A percentile compares a stretch with the other conserved stretches of the same genome.
phyloP scores from a whole-genome alignment of 352 stramenopile genomes.

The Globisporangium canariense region DNA sequence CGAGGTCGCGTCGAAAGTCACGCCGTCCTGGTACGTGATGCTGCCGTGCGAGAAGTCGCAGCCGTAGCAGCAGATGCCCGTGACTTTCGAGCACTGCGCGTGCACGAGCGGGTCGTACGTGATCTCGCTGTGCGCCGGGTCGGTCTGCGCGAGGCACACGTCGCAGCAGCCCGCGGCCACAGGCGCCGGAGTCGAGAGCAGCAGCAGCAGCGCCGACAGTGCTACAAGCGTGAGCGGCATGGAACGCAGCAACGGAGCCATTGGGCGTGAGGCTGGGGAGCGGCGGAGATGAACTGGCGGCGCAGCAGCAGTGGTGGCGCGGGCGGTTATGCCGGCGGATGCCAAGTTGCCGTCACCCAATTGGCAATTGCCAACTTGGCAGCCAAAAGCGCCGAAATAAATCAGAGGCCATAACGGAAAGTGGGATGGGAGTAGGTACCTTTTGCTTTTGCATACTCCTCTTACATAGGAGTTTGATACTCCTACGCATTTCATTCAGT shows the following conservation, averaged over 20 bases:
- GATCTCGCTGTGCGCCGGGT: slow-evolving; percentile 26
- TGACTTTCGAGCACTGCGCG: slow-evolving; percentile 31
- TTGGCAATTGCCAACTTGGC: not conserved
- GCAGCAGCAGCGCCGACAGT: not conserved
- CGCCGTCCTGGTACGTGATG: slow-evolving; percentile 30
- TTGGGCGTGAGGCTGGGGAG: not conserved
- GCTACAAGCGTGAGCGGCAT: not conserved
- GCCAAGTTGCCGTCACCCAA: not conserved
- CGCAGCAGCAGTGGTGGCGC: not conserved
- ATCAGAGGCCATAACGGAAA: not conserved
- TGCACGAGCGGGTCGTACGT: slow-evolving; percentile 49
- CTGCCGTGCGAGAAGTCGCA: slow-evolving; percentile 39
- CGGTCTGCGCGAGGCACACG: slow-evolving; percentile 36
- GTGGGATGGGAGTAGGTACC: not conserved
- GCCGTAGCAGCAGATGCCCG: slow-evolving; percentile 52
- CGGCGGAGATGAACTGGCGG: not conserved
- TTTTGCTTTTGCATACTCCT: not conserved
- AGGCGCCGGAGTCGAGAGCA: not conserved
- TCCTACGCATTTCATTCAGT: too few relatives aligned
- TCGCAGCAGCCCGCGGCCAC: slow-evolving; percentile 35
- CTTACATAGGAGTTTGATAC: too few relatives aligned
- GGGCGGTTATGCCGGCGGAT: not conserved
- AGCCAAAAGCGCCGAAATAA: not conserved
- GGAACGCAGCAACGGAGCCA: not conserved
- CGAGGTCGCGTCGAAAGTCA: slow-evolving; percentile 28